phyloP scores from a whole-genome alignment of 2,329 filamentous ascomycete genomes.

The Zymoseptoria crescenta region DNA sequence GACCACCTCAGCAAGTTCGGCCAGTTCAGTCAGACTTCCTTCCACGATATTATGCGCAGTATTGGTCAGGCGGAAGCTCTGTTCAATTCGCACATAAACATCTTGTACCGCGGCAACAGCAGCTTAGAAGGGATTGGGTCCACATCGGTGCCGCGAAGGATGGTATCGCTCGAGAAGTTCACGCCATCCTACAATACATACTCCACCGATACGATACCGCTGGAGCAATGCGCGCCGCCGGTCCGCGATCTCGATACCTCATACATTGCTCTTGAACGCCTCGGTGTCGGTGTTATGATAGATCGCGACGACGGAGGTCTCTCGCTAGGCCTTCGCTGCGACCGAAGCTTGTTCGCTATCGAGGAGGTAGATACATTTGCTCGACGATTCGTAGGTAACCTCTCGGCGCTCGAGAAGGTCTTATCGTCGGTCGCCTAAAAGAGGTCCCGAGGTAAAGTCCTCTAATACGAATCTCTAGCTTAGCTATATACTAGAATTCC shows the following conservation, averaged over 20 bases:
- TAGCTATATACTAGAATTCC: no score
- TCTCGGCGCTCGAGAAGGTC: background rate
- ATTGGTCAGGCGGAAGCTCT: constrained; percentile 1
- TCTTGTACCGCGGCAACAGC: constrained; percentile 1
- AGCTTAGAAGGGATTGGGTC: background rate
- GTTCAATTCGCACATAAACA: constrained; percentile 12
- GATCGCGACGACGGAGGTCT: background rate
- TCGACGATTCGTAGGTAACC: background rate
- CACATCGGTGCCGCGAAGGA: no score
- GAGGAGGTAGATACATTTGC: background rate
- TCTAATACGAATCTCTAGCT: no score
- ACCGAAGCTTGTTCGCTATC: background rate
- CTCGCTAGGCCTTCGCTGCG: background rate
- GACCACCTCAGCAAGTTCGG: constrained; percentile 4
- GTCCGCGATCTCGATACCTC: background rate
- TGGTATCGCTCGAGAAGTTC: background rate
- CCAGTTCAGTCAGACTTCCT: constrained; percentile 5
- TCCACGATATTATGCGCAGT: constrained; percentile 4
- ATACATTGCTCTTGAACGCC: background rate
- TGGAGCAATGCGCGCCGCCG: background rate
- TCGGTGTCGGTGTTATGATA: background rate
- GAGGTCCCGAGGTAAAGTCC: no score
- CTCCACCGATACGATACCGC: background rate
- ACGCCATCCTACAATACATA: background rate
- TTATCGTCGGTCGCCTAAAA: background rate